A percentile compares a stretch with the other conserved stretches of the same genome.
Evolutionary conservation across 2,329 filamentous ascomycete species (phyloP).

Genomic region (Beauveria brongniartii): DNA sequence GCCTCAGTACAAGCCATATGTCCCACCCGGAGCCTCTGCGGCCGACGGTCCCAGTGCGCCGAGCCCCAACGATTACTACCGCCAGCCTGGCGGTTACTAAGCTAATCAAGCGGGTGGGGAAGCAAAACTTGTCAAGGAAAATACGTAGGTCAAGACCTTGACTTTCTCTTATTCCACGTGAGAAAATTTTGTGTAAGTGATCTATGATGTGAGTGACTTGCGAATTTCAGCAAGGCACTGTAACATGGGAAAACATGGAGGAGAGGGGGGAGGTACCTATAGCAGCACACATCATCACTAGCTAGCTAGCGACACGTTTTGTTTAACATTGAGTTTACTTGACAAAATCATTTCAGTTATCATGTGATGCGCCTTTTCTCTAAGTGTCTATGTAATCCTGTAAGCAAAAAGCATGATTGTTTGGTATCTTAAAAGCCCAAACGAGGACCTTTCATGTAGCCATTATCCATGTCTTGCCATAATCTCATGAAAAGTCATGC

Average conservation of each 20-base stretch:
- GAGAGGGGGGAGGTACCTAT: not conserved
- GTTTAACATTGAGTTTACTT: not conserved
- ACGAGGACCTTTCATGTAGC: not conserved
- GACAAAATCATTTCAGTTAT: not conserved
- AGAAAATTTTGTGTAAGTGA: not conserved
- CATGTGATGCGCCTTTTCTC: not conserved
- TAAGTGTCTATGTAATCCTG: not conserved
- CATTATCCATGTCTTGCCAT: not conserved
- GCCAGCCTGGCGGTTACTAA: slow-evolving; percentile 32
- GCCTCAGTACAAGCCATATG: slow-evolving; percentile 54
- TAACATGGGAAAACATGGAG: not conserved
- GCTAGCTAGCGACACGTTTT: slow-evolving; percentile 7
- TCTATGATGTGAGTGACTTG: not conserved
- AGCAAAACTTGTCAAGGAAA: not conserved
- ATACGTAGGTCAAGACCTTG: not conserved
- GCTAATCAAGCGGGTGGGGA: too few relatives aligned
- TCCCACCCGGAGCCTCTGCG: slow-evolving; percentile 32
- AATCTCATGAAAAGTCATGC: not conserved
- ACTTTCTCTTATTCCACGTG: not conserved
- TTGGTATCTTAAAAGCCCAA: not conserved
- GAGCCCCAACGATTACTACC: slow-evolving; percentile 49
- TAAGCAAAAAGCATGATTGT: not conserved
- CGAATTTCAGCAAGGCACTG: not conserved
- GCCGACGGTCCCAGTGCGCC: slow-evolving; percentile 39
- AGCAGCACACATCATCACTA: slow-evolving; percentile 1